Evolutionary conservation across 2,329 filamentous ascomycete genomes (phyloP).

Genomic region (Fusarium sp.): DNA sequence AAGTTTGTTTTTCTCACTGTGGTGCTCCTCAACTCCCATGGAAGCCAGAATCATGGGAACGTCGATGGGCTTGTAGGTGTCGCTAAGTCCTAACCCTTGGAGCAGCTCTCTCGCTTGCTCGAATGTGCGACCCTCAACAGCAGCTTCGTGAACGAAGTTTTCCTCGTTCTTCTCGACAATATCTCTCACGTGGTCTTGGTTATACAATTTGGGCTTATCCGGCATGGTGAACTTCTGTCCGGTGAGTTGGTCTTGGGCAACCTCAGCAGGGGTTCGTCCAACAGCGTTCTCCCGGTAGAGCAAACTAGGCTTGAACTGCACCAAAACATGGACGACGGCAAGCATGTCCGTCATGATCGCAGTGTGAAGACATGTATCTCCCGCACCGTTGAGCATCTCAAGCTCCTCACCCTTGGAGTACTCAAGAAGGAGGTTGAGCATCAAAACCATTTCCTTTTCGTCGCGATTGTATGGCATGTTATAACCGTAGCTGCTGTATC

Average conservation of each 20-base stretch:
- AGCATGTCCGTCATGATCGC: slow-evolving; percentile 59
- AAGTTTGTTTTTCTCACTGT: slow-evolving; percentile 13
- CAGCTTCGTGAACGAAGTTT: slow-evolving; percentile 27
- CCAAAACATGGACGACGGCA: slow-evolving; percentile 58
- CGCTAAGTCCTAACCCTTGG: slow-evolving; percentile 47
- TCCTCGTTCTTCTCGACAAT: slow-evolving; percentile 17
- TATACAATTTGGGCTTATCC: slow-evolving; percentile 9
- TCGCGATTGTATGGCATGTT: slow-evolving; percentile 42
- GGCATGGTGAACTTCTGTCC: slow-evolving; percentile 53
- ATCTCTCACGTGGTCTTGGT: slow-evolving; percentile 4
- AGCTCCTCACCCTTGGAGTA: slow-evolving; percentile 70
- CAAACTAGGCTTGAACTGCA: slow-evolving; percentile 70
- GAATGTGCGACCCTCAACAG: slow-evolving; percentile 24
- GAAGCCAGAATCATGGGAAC: slow-evolving; percentile 46
- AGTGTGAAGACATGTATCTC: slow-evolving; percentile 74
- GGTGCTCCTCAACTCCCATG: slow-evolving; percentile 45
- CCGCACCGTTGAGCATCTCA: slow-evolving; percentile 71
- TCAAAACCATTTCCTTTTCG: slow-evolving; percentile 53
- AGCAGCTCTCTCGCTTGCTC: slow-evolving; percentile 42
- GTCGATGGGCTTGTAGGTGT: slow-evolving; percentile 47
- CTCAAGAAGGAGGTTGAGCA: slow-evolving; percentile 65
- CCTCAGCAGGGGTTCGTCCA: slow-evolving; percentile 78
- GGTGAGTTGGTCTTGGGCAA: slow-evolving; percentile 69
- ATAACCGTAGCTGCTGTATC: slow-evolving; percentile 17
- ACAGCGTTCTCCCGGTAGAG: slow-evolving; percentile 81